Evolutionary conservation across 1,139 yeast genomes (phyloP), one percentile per base, ranked within the genome.

Genomic region (Hyphopichia wangnamkhiaoensis): DNA sequence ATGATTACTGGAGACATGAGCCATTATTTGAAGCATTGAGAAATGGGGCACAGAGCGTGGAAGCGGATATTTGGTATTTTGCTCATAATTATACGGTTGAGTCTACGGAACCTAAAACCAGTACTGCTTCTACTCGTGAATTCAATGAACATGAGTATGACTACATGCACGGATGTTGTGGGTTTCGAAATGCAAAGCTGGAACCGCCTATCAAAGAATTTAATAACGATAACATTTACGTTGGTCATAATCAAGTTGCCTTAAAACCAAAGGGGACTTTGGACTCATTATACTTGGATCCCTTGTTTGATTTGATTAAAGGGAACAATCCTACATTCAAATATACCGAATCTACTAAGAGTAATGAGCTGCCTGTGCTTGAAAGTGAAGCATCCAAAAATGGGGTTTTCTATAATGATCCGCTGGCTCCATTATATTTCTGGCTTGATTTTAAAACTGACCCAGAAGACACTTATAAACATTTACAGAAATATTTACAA

Each of bases 51-150:
- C 69, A 69, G 36, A 79, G 88, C 37, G 73, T 84, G 7, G 93
- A 85, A 58, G 84, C 86, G 18, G 94, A 85, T 55, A 76, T 84
- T 31, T 85, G 89, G 89, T 60, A 64, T 33, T 69, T 72, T 37
- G 62, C 68, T 3, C 44, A 57, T 10, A 56, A 53, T 7, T 64
- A 60, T 40, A 42, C 46, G 17, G 50, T 59, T 29, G n/a, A n/a
- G n/a, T n/a, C n/a, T 52, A 52, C 26, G 52, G 64, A 21, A 59
- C 65, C 10, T 46, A 44, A 0, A 56, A 59, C 66, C 8, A 47
- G 45, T 0, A 57, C 63, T 7, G 49, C 45, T 13, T 43, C 61
- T 16, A 7, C 24, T 21, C 29, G 28, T 14, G 41, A 41, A 8
- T 33, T 40, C 28, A 42, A 40, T 18, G 31, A 29, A 15, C 16